Base-by-base conservation (phyloP, 1,139 yeast genomes). In the Suhomyces kunorum region DNA sequence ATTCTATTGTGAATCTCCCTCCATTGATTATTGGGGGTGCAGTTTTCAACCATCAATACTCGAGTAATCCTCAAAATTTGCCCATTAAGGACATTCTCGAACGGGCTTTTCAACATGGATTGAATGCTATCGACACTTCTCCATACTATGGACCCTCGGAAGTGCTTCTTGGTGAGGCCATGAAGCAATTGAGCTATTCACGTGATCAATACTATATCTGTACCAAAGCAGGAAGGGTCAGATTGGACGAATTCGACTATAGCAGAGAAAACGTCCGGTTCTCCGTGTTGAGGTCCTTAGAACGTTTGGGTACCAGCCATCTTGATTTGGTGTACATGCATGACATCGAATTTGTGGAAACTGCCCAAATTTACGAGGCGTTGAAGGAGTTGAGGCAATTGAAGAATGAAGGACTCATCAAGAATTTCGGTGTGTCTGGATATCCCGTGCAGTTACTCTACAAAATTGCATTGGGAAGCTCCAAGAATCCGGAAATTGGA, bases 111-210 rank as follows among this genome's bases (percentile, higher is more conserved):
- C 64, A 68, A 16, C 59, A 70, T 18, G 97, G 96, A 0, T 68
- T 87, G 45, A 75, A 76, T 37, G 94, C 95, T 2, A 68, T 90
- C 30, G 98, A 92, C 57, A 88, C 96, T 0, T 85, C 96, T 0
- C 96, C 97, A 2, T 90, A 87, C 62, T 90, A 90, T 56, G 98
- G 97, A 0, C 89, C 89, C 0, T 86, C 95, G 4, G 98, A 90
- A 56, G 72, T 65, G 24, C 56, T 89, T 18, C 61, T 87, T 4
- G 98, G 98, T 1, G 49, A 68, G 8, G 92, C 90, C 0, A 64
- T 90, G 46, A 53, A 58, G 19, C 48, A 68, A 8, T 54, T 81
- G 28, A 50, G 55, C 5, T 73, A 56, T 55, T 71, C 80, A 0
- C 73, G 98, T 43, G 82, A 83, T 6, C 56, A 71, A 14, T 85